phyloP scores from a whole-genome alignment of 257 asterid genomes.

The Nicotiana sylvestris region DNA sequence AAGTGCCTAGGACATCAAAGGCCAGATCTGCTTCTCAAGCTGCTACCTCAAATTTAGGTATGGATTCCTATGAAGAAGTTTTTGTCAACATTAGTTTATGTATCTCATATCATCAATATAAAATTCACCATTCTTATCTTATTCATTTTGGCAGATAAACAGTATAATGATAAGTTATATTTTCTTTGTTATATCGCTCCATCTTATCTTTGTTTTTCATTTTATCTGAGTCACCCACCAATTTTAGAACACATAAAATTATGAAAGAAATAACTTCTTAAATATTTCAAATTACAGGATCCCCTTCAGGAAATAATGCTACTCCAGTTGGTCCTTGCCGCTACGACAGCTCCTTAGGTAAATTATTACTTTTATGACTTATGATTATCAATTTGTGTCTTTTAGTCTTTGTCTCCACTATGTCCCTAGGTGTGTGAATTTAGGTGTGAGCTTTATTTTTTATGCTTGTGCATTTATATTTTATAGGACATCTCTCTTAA shows the following conservation, averaged over 20 bases:
- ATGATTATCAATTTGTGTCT: background rate
- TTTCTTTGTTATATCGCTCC: background rate
- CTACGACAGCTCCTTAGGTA: constrained; percentile 95
- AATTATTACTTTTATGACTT: background rate
- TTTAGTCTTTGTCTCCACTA: background rate
- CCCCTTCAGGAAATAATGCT: constrained; percentile 68
- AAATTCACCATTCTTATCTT: background rate
- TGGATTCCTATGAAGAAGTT: constrained; percentile 12
- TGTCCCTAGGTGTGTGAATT: background rate
- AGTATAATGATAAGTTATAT: background rate
- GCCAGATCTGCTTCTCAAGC: constrained; percentile 54
- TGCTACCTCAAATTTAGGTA: constrained; percentile 59
- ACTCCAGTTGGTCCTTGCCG: constrained; percentile 90
- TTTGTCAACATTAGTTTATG: constrained; percentile 1
- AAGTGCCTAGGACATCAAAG: constrained; percentile 65
- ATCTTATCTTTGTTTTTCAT: background rate
- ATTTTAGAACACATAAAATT: background rate
- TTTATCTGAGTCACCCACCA: background rate
- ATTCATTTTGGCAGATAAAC: background rate
- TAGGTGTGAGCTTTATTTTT: background rate
- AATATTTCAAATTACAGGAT: constrained; percentile 46
- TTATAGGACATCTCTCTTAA: background rate
- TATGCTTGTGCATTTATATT: background rate
- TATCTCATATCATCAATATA: background rate
- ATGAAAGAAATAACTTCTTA: background rate